Base-by-base conservation (phyloP, 2,329 filamentous ascomycete genomes). In the Diaporthe amygdali region DNA sequence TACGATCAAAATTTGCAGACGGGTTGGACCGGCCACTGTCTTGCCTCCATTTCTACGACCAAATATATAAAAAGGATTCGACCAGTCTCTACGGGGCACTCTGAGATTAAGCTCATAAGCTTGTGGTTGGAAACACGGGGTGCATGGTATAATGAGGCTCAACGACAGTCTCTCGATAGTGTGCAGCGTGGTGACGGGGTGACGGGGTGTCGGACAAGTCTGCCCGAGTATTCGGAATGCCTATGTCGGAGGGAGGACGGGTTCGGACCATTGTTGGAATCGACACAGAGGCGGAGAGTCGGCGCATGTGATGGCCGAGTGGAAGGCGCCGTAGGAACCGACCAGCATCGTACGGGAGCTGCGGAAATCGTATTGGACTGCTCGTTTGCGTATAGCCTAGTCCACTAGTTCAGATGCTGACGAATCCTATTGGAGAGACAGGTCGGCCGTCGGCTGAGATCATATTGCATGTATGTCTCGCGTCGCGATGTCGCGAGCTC, bases 401-500 rank as follows among this genome's bases (percentile, higher is more conserved):
- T 25, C 41, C 27, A 63, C 59, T 63, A 63, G 59, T 44, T 63
- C 20, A 34, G 5, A 22, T 47, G 39, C 25, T 63, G 41, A 44
- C 44, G 59, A 44, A 44, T 34, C 39, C 30, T 3, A 34, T 34
- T 30, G 22, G 56, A 25, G 56, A 32, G 39, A 27, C 39, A 22
- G 20, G 9, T 32, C 17, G 20, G 9, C 22, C 17, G 9, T 7
- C 20, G 25, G 39, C 56, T 8, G 44, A 7, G 15, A n/a, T 47
- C 27, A 22, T 5, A 34, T 17, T 32, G 30, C 12, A 15, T 46
- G 39, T 32, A 10, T 22, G 39, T 27, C 59, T 63, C 59, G 59
- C 59, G 59, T 37, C 59, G 41, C 59, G 59, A 63, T 47, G 59
- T 47, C 27, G 59, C 46, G 41, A 44, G 59, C 41, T 37, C 55